Base-by-base conservation (phyloP, 208 protist species). In the Acanthamoeba healyi region DNA sequence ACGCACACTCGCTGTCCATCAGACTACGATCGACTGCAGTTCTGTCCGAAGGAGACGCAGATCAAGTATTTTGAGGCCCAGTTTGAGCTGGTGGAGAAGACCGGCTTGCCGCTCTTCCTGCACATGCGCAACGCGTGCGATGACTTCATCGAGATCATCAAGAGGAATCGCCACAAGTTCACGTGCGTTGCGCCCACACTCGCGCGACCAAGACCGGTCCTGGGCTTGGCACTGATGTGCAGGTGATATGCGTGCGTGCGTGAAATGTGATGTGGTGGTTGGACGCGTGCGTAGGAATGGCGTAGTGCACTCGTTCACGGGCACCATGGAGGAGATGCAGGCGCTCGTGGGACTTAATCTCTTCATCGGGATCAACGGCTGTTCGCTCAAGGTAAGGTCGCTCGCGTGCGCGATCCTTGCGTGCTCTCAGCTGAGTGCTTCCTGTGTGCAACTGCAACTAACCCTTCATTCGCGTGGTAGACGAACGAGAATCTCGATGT, bases 241-340 rank as follows among this genome's bases (percentile, higher is more conserved):
- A n/a, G n/a, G n/a, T n/a, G n/a, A n/a, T n/a, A n/a, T n/a, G n/a
- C n/a, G n/a, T n/a, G n/a, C n/a, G n/a, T n/a, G n/a, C n/a, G n/a
- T n/a, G n/a, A n/a, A n/a, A n/a, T n/a, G n/a, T n/a, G n/a, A n/a
- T n/a, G n/a, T n/a, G n/a, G n/a, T n/a, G 49, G 10, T 54, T 54
- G 6, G 49, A 54, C 49, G 49, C 49, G 49, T 54, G 6, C 15
- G 49, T 54, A 54, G 10, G 22, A 70, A 79, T 36, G 98, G 98
- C 26, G 98, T 99, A 14, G 98, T 99, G 54, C 99, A 99, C 96
- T 99, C 98, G 67, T 99, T 99, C 96, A 98, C 98, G 19, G 98
- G 98, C n/a, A 97, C 96, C 29, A 17, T 42, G 7, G 95, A 97
- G 56, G 98, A 99, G 63, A 81, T 98, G 14, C 90, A 98, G 7